Conservation (phyloP, 2,329 filamentous ascomycete species). For the Colletotrichum tropicicola region DNA sequence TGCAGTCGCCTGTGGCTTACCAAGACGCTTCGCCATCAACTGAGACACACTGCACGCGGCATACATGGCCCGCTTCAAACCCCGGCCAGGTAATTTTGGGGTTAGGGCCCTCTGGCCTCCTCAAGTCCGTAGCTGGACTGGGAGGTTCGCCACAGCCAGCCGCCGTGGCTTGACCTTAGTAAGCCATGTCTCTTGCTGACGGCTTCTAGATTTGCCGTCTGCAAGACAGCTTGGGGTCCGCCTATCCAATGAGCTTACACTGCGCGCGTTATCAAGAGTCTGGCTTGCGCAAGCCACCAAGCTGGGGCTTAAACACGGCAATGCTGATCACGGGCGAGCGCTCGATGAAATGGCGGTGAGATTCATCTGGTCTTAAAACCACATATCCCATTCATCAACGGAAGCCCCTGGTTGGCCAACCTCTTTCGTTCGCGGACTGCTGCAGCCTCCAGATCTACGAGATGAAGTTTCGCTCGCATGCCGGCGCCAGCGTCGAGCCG, state of each 20-base stretch:
- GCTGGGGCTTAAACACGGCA: neutral
- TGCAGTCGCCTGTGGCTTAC: neutral
- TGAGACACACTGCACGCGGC: neutral
- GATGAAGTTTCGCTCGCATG: constrained; percentile 21
- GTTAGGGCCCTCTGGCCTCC: neutral
- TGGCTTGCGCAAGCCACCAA: neutral
- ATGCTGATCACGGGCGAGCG: neutral
- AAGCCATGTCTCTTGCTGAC: neutral
- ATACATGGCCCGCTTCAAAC: neutral
- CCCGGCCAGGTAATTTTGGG: constrained; percentile 6
- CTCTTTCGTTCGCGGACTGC: neutral
- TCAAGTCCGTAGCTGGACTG: neutral
- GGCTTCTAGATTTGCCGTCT: constrained; percentile 2
- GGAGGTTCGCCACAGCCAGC: constrained; percentile 4
- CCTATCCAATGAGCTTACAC: constrained; percentile 10
- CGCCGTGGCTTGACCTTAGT: neutral
- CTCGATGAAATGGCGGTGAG: constrained; percentile 23
- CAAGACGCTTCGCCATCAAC: neutral
- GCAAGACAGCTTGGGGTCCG: neutral
- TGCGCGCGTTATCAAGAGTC: neutral
- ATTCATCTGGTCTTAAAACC: neutral
- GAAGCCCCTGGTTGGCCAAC: neutral
- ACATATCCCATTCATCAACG: neutral
- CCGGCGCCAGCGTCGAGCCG: neutral
- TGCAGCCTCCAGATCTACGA: constrained; percentile 9